Evolutionary conservation across 2,329 filamentous ascomycete genomes (phyloP).

Genomic region (Cladosporium sp.): DNA sequence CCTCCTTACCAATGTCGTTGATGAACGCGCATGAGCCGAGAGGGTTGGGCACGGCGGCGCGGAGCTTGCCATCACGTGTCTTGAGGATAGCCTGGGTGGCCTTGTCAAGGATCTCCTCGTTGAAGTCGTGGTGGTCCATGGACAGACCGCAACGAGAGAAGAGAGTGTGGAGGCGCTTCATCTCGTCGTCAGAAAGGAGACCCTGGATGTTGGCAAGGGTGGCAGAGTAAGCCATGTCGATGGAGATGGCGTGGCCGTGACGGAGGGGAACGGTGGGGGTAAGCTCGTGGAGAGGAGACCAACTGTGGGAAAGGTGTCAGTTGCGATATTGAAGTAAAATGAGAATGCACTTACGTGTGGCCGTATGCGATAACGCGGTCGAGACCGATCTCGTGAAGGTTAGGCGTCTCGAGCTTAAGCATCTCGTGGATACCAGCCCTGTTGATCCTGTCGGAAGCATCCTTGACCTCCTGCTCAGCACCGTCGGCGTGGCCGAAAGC

Average conservation of each 20-base stretch:
- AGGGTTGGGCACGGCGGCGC: constrained; percentile 68
- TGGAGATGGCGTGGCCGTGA: constrained; percentile 72
- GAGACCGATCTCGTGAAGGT: constrained; percentile 70
- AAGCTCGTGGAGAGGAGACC: constrained; percentile 72
- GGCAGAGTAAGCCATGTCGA: constrained; percentile 74
- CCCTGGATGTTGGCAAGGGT: constrained; percentile 66
- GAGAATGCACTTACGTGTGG: constrained; percentile 56
- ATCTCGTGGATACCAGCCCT: constrained; percentile 70
- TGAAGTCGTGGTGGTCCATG: constrained; percentile 69
- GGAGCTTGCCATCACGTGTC: constrained; percentile 67
- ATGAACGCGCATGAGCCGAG: constrained; percentile 68
- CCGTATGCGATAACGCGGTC: constrained; percentile 74
- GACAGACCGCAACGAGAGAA: constrained; percentile 70
- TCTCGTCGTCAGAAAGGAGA: constrained; percentile 60
- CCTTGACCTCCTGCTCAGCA: constrained; percentile 55
- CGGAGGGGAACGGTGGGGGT: constrained; percentile 67
- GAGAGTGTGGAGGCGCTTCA: constrained; percentile 62
- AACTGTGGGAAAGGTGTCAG: constrained; percentile 43
- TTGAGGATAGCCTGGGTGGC: constrained; percentile 69
- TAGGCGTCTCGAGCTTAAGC: constrained; percentile 71
- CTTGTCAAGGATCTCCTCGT: constrained; percentile 64
- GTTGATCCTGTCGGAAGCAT: constrained; percentile 67
- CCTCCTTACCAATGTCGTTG: constrained; percentile 64
- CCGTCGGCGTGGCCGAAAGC: constrained; percentile 64
- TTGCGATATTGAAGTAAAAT: neutral